Evolutionary conservation across 345 rosid genomes (phyloP).

Genomic region (thale cress (Arabidopsis thaliana)): TAIR10.1 NC_003070.9:23684501-23685000

Average conservation of each 20-base stretch:
- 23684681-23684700: too few species aligned
- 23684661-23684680: background rate
- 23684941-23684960: too few species aligned
- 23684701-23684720: background rate
- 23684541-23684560: background rate
- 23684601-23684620: background rate
- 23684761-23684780: background rate
- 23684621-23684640: background rate
- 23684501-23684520: background rate
- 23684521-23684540: background rate
- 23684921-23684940: too few species aligned
- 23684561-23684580: constrained; percentile 10
- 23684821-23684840: too few species aligned
- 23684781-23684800: background rate
- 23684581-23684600: background rate
- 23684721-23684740: background rate
- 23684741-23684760: background rate
- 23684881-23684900: too few species aligned
- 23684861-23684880: too few species aligned
- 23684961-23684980: too few species aligned
- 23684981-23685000: too few species aligned
- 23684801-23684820: too few species aligned
- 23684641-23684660: background rate
- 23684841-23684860: too few species aligned
- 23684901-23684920: too few species aligned